Evolutionary conservation across 192 early-diverging fungal genomes (phyloP), one percentile per base, ranked within the genome.

Genomic region (Linnemannia exigua): DNA sequence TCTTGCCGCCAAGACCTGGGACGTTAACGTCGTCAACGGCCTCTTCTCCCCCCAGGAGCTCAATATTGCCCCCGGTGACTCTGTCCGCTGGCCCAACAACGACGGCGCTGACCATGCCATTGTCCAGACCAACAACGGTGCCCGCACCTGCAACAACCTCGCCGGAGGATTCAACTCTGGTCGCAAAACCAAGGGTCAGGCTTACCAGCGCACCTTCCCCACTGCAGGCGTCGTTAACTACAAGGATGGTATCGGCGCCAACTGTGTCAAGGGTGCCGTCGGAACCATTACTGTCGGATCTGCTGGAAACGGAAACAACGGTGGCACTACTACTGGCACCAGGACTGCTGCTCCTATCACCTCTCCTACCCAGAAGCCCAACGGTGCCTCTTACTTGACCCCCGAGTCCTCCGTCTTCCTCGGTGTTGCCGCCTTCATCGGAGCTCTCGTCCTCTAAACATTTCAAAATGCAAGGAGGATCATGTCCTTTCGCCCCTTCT

Each of bases 1-100:
- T 52, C 63, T 81, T n/a, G 80, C 74, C 14, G 80, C 68, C 72
- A 80, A 75, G 69, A 76, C 74, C 28, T 76, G 69, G 68, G 80
- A 81, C 25, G 74, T 81, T 74, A 76, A 71, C 68, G 0, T 61
- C 33, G 63, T 66, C 52, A 81, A 81, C 54, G 80, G 80, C 74
- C 36, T 22, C 0, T 76, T 76, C 67, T 70, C 67, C 15, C 80
- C 80, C 15, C 66, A 81, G n/a, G 74, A 58, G 66, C 41, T 81
- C 50, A 52, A 74, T 25, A 81, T 81, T 19, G 68, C 67, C 37
- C 51, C 74, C 74, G 80, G 80, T 19, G 74, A 81, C 69, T 66
- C 80, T 46, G 74, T 76, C 38, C 37, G 50, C 74, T 81, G 80
- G 80, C 61, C 67, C 80, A 76, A 70, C 50, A 71, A 12, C 52